A percentile compares a stretch with the other conserved stretches of the same genome.
phyloP scores from a whole-genome alignment of 352 stramenopile genomes.

The Nothophytophthora sp. region DNA sequence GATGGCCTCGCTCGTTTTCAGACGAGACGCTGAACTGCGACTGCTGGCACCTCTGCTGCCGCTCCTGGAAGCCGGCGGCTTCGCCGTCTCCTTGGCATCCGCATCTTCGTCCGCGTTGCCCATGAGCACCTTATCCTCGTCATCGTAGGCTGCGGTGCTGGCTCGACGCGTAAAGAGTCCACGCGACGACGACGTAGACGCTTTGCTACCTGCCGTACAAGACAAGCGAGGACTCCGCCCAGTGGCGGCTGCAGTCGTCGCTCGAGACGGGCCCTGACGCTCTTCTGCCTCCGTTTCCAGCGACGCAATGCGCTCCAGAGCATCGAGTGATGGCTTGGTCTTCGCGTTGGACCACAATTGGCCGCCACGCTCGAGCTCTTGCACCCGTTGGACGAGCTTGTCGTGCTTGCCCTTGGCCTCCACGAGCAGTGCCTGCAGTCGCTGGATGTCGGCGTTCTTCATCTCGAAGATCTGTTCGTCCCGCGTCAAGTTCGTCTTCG shows the following conservation, averaged over 20 bases:
- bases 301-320: too few relatives aligned
- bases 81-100: neutral
- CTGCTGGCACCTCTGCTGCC: constrained; percentile 4
- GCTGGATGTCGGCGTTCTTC: constrained; percentile 78
- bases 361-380: constrained; percentile 64
- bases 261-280: constrained; percentile 5
- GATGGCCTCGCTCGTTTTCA: constrained; percentile 31
- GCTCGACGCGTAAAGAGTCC: constrained; percentile 59
- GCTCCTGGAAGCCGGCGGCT: constrained; percentile 16
- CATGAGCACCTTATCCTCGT: constrained; percentile 74
- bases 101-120: constrained; percentile 45
- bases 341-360: constrained; percentile 66
- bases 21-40: constrained; percentile 12
- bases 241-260: constrained; percentile 12
- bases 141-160: constrained; percentile 33
- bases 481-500: constrained; percentile 63
- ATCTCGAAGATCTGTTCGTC: constrained; percentile 88
- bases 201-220: constrained; percentile 24
- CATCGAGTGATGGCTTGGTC: neutral
- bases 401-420: constrained; percentile 80
- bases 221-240: constrained; percentile 6
- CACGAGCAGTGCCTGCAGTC: constrained; percentile 51
- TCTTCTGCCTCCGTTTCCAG: constrained; percentile 8
- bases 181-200: constrained; percentile 46
- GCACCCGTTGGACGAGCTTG: constrained; percentile 64